These are phyloP conservation scores for Ramularia endophylla DNA, from an alignment of 2,329 filamentous ascomycete species.

Conservation along the genomic window DNA sequence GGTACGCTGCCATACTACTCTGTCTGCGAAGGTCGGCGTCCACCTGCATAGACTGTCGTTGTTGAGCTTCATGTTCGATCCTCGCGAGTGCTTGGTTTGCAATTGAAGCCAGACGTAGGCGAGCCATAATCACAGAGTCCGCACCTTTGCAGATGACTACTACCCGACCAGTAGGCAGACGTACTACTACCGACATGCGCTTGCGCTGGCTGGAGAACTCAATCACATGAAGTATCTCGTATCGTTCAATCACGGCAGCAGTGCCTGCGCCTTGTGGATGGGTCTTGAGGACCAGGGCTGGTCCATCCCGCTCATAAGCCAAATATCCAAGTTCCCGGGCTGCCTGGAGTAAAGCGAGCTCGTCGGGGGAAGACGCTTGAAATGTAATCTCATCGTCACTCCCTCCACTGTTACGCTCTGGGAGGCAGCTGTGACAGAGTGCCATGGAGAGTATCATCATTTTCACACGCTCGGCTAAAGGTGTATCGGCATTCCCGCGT, in stretches of 20 bases:
- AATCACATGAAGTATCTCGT: slow-evolving; percentile 75
- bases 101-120: slow-evolving; percentile 61
- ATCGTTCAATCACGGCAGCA: too few relatives aligned
- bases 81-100: slow-evolving; percentile 65
- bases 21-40: too few relatives aligned
- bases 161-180: slow-evolving; percentile 72
- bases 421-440: slow-evolving; percentile 79
- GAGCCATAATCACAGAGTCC: slow-evolving; percentile 69
- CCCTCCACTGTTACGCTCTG: slow-evolving; percentile 63
- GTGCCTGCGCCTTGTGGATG: too few relatives aligned
- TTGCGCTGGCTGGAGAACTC: slow-evolving; percentile 85
- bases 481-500: too few relatives aligned
- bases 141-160: slow-evolving; percentile 84
- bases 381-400: slow-evolving; percentile 65
- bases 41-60: slow-evolving; percentile 52
- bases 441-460: slow-evolving; percentile 76
- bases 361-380: slow-evolving; percentile 80
- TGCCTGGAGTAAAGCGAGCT: slow-evolving; percentile 74
- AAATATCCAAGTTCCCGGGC: slow-evolving; percentile 75
- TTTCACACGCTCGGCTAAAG: too few relatives aligned
- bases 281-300: slow-evolving; percentile 55
- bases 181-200: slow-evolving; percentile 78
- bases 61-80: slow-evolving; percentile 61
- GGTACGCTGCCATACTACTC: too few relatives aligned
- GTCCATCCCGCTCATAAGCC: too few relatives aligned